phyloP scores from a whole-genome alignment of 768 basidiomycete species.

The Sarcodon sp. region DNA sequence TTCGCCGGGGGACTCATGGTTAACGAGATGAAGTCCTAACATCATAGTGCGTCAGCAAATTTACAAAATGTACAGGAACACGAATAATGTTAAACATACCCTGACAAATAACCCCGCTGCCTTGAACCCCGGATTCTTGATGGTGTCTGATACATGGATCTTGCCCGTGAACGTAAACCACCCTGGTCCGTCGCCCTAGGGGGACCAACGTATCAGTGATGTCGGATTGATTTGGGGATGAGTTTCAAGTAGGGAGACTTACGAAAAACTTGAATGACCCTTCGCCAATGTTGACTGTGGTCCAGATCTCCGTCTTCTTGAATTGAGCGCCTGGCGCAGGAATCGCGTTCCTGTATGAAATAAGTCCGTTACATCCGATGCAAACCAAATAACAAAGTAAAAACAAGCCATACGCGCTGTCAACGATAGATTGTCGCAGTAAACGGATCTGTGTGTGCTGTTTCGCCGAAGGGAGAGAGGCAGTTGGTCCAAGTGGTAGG shows the following conservation, averaged over 20 bases:
- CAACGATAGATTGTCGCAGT: slow-evolving; percentile 55
- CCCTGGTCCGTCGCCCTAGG: slow-evolving; percentile 47
- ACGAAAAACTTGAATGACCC: slow-evolving; percentile 48
- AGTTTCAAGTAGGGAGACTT: slow-evolving; percentile 10
- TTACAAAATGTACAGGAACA: not conserved
- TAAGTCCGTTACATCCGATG: too few species aligned
- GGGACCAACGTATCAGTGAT: not conserved
- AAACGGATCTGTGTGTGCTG: slow-evolving; percentile 41
- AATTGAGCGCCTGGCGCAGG: not conserved
- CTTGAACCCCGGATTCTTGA: slow-evolving; percentile 50
- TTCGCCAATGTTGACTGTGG: slow-evolving; percentile 49
- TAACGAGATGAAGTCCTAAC: slow-evolving; percentile 56
- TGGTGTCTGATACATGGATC: slow-evolving; percentile 31
- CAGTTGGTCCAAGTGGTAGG: slow-evolving; percentile 42
- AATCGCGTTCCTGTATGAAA: too few species aligned
- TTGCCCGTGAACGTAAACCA: slow-evolving; percentile 55
- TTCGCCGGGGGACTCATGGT: slow-evolving; percentile 41
- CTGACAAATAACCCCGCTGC: slow-evolving; percentile 52
- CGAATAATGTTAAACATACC: slow-evolving; percentile 21
- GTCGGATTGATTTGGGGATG: not conserved
- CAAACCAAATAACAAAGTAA: too few species aligned
- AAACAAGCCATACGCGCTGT: slow-evolving; percentile 30
- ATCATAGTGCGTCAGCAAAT: not conserved
- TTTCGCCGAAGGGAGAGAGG: slow-evolving; percentile 15
- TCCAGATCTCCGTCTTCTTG: slow-evolving; percentile 49